Conservation (phyloP, 306 rosid genomes). For the Fagus sylvatica region DNA sequence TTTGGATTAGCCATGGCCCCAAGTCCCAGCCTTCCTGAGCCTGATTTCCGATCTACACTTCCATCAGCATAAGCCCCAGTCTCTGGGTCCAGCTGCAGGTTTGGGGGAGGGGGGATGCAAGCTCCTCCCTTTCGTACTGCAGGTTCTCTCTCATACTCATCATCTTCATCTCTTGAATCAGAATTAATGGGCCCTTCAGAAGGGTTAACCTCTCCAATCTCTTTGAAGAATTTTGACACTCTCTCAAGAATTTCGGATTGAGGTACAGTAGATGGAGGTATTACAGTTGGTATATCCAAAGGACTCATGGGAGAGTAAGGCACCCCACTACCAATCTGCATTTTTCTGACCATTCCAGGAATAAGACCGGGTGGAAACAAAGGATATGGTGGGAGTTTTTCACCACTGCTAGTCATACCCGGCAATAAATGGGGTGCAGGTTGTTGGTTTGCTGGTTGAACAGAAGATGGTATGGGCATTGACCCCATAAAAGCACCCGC, state of each 20-base stretch:
- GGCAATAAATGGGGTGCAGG: conserved; percentile 58
- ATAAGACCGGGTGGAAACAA: conserved; percentile 96
- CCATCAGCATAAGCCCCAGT: conserved; percentile 85
- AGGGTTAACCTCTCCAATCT: conserved; percentile 94
- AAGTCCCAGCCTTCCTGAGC: conserved; percentile 84
- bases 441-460: conserved; percentile 61
- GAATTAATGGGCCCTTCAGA: conserved; percentile 82
- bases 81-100: conserved; percentile 92
- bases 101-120: conserved; percentile 92
- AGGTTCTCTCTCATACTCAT: conserved; percentile 63
- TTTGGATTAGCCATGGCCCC: conserved; percentile 87
- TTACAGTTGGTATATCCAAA: conserved; percentile 73
- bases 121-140: conserved; percentile 83
- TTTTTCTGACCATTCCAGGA: conserved; percentile 97
- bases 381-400: conserved; percentile 88
- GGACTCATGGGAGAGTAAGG: conserved; percentile 91
- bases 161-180: conserved; percentile 70
- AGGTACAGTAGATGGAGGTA: conserved; percentile 62
- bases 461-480: conserved; percentile 65
- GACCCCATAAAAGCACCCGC: conserved; percentile 60
- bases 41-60: conserved; percentile 72
- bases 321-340: conserved; percentile 98
- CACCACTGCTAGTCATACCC: conserved; percentile 45
- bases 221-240: conserved; percentile 86
- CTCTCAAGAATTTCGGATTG: conserved; percentile 78